Conservation (phyloP, 164 flowering plant species). For the Platanus orientalis region DNA sequence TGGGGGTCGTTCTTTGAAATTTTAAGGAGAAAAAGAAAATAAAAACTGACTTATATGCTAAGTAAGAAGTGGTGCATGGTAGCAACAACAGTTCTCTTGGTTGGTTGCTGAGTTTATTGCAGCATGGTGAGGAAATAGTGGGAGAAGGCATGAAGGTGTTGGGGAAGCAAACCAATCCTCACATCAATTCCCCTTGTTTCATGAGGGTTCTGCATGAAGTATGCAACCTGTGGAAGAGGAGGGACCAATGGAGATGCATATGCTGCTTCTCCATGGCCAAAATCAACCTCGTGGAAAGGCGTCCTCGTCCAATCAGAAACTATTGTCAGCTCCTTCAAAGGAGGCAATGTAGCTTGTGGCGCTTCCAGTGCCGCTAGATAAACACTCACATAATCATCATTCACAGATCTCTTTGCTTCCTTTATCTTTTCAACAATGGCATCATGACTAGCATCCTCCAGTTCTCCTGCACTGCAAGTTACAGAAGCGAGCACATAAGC, state of each 20-base stretch:
- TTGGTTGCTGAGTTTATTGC: conserved; percentile 1
- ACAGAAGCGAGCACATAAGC: conserved; percentile 47
- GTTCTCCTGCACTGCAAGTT: conserved; percentile 26
- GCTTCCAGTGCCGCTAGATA: conserved; percentile 38
- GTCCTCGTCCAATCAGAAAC: conserved; percentile 47
- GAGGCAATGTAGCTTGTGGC: conserved; percentile 37
- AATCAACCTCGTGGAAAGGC: conserved; percentile 41
- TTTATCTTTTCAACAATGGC: conserved; percentile 30
- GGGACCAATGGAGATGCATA: conserved; percentile 34
- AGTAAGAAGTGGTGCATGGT: neutral
- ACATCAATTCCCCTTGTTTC: conserved; percentile 34
- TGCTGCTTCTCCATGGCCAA: conserved; percentile 30
- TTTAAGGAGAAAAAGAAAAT: neutral
- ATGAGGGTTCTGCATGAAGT: conserved; percentile 40
- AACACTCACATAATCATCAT: conserved; percentile 31
- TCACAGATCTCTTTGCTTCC: conserved; percentile 36
- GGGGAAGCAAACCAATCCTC: conserved; percentile 37
- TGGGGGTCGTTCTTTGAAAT: neutral
- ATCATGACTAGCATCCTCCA: conserved; percentile 24
- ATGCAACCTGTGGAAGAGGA: conserved; percentile 48
- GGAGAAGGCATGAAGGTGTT: conserved; percentile 26
- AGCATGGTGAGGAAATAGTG: conserved; percentile 26
- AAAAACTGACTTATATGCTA: neutral
- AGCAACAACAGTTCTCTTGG: neutral
- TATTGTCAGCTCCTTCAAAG: conserved; percentile 40